These are phyloP conservation scores for Gyrodon lividus DNA, from an alignment of 768 basidiomycete species.

Conservation along the genomic window DNA sequence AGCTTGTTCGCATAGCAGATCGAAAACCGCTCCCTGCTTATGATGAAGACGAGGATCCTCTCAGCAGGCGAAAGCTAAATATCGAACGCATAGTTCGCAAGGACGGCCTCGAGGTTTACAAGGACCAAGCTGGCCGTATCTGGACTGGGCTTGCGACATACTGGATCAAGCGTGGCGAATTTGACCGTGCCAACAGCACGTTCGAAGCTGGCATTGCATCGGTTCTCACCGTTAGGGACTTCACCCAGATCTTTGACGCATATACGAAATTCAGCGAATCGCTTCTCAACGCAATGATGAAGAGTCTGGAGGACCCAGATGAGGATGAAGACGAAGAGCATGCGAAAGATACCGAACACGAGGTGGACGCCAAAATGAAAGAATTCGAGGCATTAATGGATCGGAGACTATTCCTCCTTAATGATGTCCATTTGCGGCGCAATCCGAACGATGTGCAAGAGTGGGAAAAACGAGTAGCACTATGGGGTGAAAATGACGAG, in stretches of 20 bases:
- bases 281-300: slow-evolving; percentile 88
- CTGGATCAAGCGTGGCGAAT: slow-evolving; percentile 97
- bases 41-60: slow-evolving; percentile 83
- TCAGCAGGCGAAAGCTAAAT: slow-evolving; percentile 68
- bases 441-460: slow-evolving; percentile 99
- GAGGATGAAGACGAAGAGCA: slow-evolving; percentile 77
- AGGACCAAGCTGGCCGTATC: slow-evolving; percentile 93
- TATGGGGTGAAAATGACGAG: slow-evolving; percentile 92
- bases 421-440: slow-evolving; percentile 88
- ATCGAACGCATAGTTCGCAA: slow-evolving; percentile 81
- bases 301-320: slow-evolving; percentile 74
- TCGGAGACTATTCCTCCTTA: slow-evolving; percentile 91
- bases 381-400: slow-evolving; percentile 95
- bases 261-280: slow-evolving; percentile 94
- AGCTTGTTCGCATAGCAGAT: slow-evolving; percentile 70
- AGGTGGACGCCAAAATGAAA: slow-evolving; percentile 86
- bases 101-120: slow-evolving; percentile 87
- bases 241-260: slow-evolving; percentile 96
- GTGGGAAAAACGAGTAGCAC: slow-evolving; percentile 96
- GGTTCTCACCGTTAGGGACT: slow-evolving; percentile 93
- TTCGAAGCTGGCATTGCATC: slow-evolving; percentile 84
- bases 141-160: slow-evolving; percentile 98
- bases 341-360: slow-evolving; percentile 72
- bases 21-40: slow-evolving; percentile 54
- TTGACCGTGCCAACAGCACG: slow-evolving; percentile 82